Base-by-base conservation (phyloP, 2,329 filamentous ascomycete species). In the Epichloe glyceriae region DNA sequence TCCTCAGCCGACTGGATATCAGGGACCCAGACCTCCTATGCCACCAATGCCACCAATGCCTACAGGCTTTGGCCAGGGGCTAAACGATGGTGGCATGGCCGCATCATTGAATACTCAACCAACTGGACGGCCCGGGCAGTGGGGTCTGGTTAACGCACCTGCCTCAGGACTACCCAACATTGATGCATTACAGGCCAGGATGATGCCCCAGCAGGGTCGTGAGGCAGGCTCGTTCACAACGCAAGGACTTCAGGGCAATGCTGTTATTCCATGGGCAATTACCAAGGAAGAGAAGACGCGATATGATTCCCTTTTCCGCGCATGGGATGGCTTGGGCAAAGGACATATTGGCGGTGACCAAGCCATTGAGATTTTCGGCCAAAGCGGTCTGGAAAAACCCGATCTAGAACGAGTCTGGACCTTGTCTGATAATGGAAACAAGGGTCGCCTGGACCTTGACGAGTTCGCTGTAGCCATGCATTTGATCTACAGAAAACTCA, bases 391-490 rank as follows among this genome's bases (percentile, higher is more conserved):
- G 33, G 88, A 93, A 46, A 94, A 94, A 67, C 74, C 84, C 26
- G 93, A 97, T 59, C 73, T 98, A 38, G 93, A 97, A 67, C 79
- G 85, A 34, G 83, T 97, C 47, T 98, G 93, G 93, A 97, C 93
- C 10, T 73, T 98, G 52, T 85, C 91, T 3, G 93, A 98, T 64
- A 85, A 90, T 34, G 85, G 90, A 56, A 96, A 98, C 67, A 93
- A 93, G 66, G 93, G 93, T 17, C 85, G 90, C 51, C 77, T 98
- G 33, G 90, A 98, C 61, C 80, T 97, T 61, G 93, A 98, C 64
- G 93, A 98, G 63, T 98, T 98, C 63, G 90, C 93, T 8, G 91
- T 98, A 49, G 89, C 90, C 10, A 98, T 98, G 93, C 93, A 98
- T 76, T 73, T 98, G 69, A 98, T 98, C 61, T 98, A 98, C 71